Conservation (phyloP, 2,329 filamentous ascomycete species). For the Pestalotiopsis sp. region DNA sequence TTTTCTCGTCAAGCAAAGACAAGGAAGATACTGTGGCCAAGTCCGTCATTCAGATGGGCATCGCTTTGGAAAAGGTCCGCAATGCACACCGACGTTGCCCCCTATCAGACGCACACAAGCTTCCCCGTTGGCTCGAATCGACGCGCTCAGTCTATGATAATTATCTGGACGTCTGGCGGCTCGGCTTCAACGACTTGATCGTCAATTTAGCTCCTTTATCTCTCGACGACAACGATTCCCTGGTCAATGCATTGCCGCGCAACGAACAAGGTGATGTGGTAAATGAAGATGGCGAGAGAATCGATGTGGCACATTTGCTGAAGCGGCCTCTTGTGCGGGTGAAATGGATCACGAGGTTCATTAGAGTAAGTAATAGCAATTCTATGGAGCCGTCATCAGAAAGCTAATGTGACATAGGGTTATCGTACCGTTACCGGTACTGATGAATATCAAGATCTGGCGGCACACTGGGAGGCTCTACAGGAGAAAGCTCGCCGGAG, state of each 20-base stretch:
- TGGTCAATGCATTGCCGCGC: conserved; percentile 58
- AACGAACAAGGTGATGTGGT: conserved; percentile 67
- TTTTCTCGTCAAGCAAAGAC: conserved; percentile 60
- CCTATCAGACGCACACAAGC: conserved; percentile 65
- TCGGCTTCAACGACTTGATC: conserved; percentile 92
- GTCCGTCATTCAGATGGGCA: conserved; percentile 91
- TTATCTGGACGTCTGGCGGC: conserved; percentile 84
- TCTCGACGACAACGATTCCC: conserved; percentile 59
- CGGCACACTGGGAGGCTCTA: conserved; percentile 66
- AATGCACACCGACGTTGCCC: conserved; percentile 80
- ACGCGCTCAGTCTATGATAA: conserved; percentile 78
- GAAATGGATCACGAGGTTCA: conserved; percentile 82
- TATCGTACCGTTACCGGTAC: conserved; percentile 55
- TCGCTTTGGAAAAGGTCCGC: conserved; percentile 82
- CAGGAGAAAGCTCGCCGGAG: conserved; percentile 76
- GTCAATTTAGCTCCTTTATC: conserved; percentile 82
- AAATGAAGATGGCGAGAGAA: conserved; percentile 79
- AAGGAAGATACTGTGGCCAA: conserved; percentile 69
- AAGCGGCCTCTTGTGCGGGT: conserved; percentile 86
- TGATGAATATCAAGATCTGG: conserved; percentile 56
- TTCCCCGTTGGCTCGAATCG: conserved; percentile 80
- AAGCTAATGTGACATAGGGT: conserved; percentile 48
- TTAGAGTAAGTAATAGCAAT: conserved; percentile 58
- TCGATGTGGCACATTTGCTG: conserved; percentile 90
- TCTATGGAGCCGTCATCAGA: not conserved